Conservation (phyloP, 2,329 filamentous ascomycete genomes). For the Aureobasidium uvarum region DNA sequence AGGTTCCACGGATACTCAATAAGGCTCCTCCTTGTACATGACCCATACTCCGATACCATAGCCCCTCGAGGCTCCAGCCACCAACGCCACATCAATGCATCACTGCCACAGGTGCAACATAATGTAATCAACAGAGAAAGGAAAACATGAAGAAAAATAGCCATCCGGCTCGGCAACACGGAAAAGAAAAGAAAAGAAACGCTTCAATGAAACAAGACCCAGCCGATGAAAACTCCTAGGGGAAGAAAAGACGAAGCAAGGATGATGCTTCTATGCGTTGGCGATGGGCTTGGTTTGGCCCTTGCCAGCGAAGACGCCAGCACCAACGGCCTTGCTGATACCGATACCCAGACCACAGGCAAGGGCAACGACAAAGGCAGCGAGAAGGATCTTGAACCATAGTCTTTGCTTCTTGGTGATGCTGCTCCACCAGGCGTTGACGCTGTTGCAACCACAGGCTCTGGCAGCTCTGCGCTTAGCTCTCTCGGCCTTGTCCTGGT, state of each 20-base stretch:
- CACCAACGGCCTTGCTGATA: constrained; percentile 50
- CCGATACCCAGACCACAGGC: constrained; percentile 51
- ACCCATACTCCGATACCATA: constrained; percentile 15
- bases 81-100: constrained; percentile 23
- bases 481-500: constrained; percentile 40
- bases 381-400: constrained; percentile 47
- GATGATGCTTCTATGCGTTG: constrained; percentile 1
- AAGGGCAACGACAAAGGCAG: constrained; percentile 46
- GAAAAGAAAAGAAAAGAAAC: neutral
- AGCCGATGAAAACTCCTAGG: neutral
- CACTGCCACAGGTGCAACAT: constrained; percentile 20
- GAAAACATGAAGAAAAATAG: constrained; percentile 14
- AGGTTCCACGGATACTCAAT: constrained; percentile 5
- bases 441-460: constrained; percentile 40
- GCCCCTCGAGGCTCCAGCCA: constrained; percentile 9
- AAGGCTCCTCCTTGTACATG: constrained; percentile 10
- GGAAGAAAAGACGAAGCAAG: neutral
- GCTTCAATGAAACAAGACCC: neutral
- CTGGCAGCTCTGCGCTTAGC: constrained; percentile 31
- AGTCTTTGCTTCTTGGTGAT: constrained; percentile 47
- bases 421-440: constrained; percentile 39
- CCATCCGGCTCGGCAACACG: neutral
- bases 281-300: constrained; percentile 37
- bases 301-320: constrained; percentile 46
- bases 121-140: constrained; percentile 12